Evolutionary conservation across 805 yeast genomes (phyloP).

Genomic region (Lipomyces yamadae): DNA sequence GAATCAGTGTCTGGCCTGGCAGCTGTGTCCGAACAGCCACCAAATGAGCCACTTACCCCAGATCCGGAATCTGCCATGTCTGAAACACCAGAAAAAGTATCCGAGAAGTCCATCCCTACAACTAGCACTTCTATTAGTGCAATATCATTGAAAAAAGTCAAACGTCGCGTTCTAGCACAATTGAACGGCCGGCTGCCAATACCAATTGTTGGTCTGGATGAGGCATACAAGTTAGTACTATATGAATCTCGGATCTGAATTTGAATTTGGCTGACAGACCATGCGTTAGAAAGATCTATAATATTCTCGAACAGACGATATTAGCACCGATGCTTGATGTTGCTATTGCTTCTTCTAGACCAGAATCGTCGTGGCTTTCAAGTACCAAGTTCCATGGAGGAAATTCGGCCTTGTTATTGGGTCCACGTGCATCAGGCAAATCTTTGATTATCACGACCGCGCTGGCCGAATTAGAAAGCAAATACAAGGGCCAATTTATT

Average conservation of each 20-base stretch:
- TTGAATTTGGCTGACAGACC: not conserved
- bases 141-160: conserved; percentile 10
- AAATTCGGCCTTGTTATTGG: conserved; percentile 77
- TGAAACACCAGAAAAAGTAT: not conserved
- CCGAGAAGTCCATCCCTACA: not conserved
- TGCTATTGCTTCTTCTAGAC: not conserved
- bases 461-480: conserved; percentile 51
- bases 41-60: not conserved
- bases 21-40: not conserved
- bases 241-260: not conserved
- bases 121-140: not conserved
- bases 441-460: conserved; percentile 65
- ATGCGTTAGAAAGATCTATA: conserved; percentile 53
- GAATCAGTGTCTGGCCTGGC: not conserved
- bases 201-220: conserved; percentile 33
- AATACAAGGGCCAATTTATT: conserved; percentile 57
- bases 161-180: conserved; percentile 31
- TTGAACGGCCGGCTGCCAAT: conserved; percentile 26
- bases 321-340: conserved; percentile 18
- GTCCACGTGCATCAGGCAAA: conserved; percentile 82
- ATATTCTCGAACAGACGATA: conserved; percentile 29
- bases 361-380: not conserved
- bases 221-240: conserved; percentile 22
- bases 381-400: conserved; percentile 55
- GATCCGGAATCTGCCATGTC: not conserved